These are phyloP conservation scores for Saitozyma sp. DNA, from an alignment of 768 basidiomycete genomes.

Conservation along the genomic window DNA sequence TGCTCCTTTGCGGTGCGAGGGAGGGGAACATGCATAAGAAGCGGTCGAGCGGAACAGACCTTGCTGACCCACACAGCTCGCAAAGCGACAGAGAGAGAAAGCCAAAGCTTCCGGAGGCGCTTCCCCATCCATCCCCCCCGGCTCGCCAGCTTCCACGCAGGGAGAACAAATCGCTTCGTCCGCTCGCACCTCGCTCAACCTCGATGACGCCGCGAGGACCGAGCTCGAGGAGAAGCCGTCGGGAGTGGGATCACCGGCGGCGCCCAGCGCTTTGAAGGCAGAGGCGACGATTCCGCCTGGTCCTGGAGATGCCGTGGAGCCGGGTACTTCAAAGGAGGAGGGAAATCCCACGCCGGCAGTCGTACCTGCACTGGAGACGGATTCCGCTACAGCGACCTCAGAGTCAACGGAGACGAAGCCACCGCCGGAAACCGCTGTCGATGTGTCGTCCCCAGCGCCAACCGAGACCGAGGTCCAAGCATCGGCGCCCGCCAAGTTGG, in stretches of 20 bases:
- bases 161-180: constrained; percentile 24
- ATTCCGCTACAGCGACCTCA: background rate
- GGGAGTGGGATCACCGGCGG: constrained; percentile 7
- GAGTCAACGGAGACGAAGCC: background rate
- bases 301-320: background rate
- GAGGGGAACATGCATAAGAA: too few relatives aligned
- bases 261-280: background rate
- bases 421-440: background rate
- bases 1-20: too few relatives aligned
- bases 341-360: background rate
- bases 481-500: background rate
- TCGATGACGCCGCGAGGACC: constrained; percentile 30
- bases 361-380: background rate
- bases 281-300: background rate
- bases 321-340: background rate
- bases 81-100: constrained; percentile 29
- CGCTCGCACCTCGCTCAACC: constrained; percentile 35
- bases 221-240: constrained; percentile 15
- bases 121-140: constrained; percentile 14
- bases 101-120: constrained; percentile 12
- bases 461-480: background rate
- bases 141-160: constrained; percentile 28
- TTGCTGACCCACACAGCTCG: constrained; percentile 26
- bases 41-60: background rate
- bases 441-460: background rate